phyloP scores from a whole-genome alignment of 176 grass and related monocot species.

The Aegilops tauschii region DNA sequence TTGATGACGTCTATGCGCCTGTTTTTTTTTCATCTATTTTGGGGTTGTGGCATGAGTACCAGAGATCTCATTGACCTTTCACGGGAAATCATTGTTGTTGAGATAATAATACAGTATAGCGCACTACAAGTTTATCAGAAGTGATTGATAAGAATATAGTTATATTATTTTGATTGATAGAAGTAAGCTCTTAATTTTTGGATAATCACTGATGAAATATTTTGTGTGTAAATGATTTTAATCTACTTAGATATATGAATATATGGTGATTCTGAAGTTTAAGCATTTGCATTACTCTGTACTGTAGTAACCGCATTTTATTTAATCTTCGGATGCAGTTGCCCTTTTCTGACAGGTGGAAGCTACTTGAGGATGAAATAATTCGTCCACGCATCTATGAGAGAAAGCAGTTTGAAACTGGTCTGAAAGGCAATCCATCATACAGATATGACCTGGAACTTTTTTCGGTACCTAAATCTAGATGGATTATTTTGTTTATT shows the following conservation, averaged over 20 bases:
- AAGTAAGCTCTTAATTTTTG: background rate
- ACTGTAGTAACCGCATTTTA: background rate
- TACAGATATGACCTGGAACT: conserved; percentile 99
- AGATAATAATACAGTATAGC: background rate
- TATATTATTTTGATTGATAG: conserved; percentile 6
- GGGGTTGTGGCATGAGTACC: background rate
- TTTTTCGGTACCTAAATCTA: conserved; percentile 69
- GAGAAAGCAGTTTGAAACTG: conserved; percentile 81
- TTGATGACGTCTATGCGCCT: background rate
- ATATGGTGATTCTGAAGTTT: conserved; percentile 4
- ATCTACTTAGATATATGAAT: conserved; percentile 8
- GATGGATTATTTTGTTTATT: conserved; percentile 4
- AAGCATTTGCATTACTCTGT: background rate
- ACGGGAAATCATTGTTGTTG: background rate
- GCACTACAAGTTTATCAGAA: background rate
- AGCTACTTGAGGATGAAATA: conserved; percentile 94
- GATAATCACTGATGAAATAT: background rate
- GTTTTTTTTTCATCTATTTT: background rate
- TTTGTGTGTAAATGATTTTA: background rate
- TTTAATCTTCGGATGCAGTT: conserved; percentile 51
- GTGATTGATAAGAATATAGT: background rate
- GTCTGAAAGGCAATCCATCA: conserved; percentile 64
- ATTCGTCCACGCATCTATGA: conserved; percentile 73
- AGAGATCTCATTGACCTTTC: background rate
- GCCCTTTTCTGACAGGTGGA: conserved; percentile 97